These are phyloP conservation scores for Boletus speciosus DNA, from an alignment of 768 basidiomycete species.

Conservation along the genomic window DNA sequence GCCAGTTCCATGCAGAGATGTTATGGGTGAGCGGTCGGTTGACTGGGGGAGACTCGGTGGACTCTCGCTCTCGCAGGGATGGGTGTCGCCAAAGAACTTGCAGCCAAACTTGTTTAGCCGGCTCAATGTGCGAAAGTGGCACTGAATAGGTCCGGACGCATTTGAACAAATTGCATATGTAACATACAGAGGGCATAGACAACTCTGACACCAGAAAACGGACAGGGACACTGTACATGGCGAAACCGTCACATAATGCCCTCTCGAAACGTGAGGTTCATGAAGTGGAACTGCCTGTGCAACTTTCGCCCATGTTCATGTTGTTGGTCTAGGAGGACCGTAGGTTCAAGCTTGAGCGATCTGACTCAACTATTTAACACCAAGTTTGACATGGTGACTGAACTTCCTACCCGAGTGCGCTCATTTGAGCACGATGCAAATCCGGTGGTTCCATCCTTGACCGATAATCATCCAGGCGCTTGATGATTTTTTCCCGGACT, in stretches of 20 bases:
- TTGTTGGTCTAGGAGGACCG: slow-evolving; percentile 21
- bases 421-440: slow-evolving; percentile 19
- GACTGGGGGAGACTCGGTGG: background rate
- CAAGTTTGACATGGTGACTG: background rate
- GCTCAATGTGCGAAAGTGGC: slow-evolving; percentile 27
- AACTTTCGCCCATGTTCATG: background rate
- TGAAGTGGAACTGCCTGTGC: slow-evolving; percentile 5
- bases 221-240: background rate
- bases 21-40: background rate
- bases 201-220: background rate
- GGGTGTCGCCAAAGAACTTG: slow-evolving; percentile 17
- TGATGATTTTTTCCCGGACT: slow-evolving; percentile 27
- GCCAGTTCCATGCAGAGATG: slow-evolving; percentile 28
- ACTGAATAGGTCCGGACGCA: background rate
- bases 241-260: slow-evolving; percentile 18
- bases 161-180: slow-evolving; percentile 10
- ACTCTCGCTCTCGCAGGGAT: slow-evolving; percentile 7
- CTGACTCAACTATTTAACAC: slow-evolving; percentile 16
- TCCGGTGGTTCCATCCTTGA: slow-evolving; percentile 16
- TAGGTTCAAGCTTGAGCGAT: slow-evolving; percentile 25
- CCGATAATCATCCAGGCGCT: slow-evolving; percentile 25
- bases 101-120: slow-evolving; percentile 17
- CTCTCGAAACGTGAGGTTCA: slow-evolving; percentile 17
- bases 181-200: background rate
- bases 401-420: slow-evolving; percentile 20